phyloP scores from a whole-genome alignment of 139 green algal genomes.

The Parachlorella kessleri region DNA sequence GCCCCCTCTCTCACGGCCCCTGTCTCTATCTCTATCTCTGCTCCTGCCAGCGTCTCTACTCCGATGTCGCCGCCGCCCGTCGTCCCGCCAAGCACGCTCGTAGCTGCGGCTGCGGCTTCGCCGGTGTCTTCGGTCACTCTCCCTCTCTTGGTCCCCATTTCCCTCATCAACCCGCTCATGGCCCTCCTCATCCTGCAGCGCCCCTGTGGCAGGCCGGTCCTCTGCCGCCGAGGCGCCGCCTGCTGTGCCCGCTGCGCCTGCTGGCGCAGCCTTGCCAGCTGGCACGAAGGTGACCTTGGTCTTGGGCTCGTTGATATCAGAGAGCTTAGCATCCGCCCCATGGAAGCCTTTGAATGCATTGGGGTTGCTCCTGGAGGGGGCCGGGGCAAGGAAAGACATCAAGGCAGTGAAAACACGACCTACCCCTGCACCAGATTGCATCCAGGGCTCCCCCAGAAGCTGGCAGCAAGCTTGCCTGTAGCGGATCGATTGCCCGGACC shows the following conservation, averaged over 20 bases:
- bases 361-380: constrained; percentile 47
- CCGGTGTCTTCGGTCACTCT: background rate
- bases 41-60: background rate
- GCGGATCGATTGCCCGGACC: too few relatives aligned
- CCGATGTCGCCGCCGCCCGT: background rate
- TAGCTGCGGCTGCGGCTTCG: constrained; percentile 15
- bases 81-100: too few relatives aligned
- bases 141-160: background rate
- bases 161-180: background rate
- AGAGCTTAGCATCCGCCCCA: constrained; percentile 48
- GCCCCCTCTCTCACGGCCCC: background rate
- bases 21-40: background rate
- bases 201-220: background rate
- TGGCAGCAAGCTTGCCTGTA: too few relatives aligned
- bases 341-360: constrained; percentile 43
- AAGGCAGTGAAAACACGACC: too few relatives aligned
- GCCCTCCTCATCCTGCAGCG: constrained; percentile 10
- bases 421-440: too few relatives aligned
- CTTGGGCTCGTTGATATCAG: constrained; percentile 45
- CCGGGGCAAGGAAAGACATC: too few relatives aligned
- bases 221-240: background rate
- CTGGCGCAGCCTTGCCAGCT: constrained; percentile 34
- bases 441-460: too few relatives aligned
- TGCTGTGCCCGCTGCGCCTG: constrained; percentile 29
- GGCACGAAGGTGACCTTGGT: constrained; percentile 38